Evolutionary conservation across 2,329 filamentous ascomycete species (phyloP).

Genomic region (Apiospora pterosperma): DNA sequence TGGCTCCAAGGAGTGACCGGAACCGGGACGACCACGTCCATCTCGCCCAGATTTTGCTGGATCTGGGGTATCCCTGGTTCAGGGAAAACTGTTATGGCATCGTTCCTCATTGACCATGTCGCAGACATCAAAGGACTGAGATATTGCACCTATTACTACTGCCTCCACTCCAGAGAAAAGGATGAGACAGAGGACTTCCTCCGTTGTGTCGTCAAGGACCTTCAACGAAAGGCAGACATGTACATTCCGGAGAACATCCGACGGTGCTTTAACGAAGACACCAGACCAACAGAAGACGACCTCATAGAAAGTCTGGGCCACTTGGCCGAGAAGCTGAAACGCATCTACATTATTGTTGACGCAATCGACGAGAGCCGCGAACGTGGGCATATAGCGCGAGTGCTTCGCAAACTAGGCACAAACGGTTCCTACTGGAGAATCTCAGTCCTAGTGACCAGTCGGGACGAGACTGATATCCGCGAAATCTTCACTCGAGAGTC

Average conservation of each 20-base stretch:
- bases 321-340: slow-evolving; percentile 15
- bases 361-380: slow-evolving; percentile 28
- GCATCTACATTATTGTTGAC: slow-evolving; percentile 23
- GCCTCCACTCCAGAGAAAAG: slow-evolving; percentile 20
- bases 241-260: slow-evolving; percentile 8
- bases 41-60: slow-evolving; percentile 11
- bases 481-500: slow-evolving; percentile 6
- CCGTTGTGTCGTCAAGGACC: slow-evolving; percentile 19
- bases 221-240: slow-evolving; percentile 17
- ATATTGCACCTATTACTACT: slow-evolving; percentile 28
- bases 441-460: slow-evolving; percentile 26
- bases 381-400: slow-evolving; percentile 14
- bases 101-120: slow-evolving; percentile 21
- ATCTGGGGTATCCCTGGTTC: slow-evolving; percentile 20
- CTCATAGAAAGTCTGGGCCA: slow-evolving; percentile 17
- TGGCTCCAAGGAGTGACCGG: not conserved
- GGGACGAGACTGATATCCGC: slow-evolving; percentile 24
- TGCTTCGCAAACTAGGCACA: slow-evolving; percentile 20
- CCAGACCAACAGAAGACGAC: slow-evolving; percentile 11
- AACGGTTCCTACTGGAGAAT: slow-evolving; percentile 18
- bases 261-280: slow-evolving; percentile 3
- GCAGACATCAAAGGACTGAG: slow-evolving; percentile 11
- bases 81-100: slow-evolving; percentile 27
- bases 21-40: not conserved
- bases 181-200: slow-evolving; percentile 26